Evolutionary conservation across 495 filamentous ascomycete genomes (phyloP), one percentile per base, ranked within the genome.

Genomic region (Talaromyces stipitatus): DNA sequence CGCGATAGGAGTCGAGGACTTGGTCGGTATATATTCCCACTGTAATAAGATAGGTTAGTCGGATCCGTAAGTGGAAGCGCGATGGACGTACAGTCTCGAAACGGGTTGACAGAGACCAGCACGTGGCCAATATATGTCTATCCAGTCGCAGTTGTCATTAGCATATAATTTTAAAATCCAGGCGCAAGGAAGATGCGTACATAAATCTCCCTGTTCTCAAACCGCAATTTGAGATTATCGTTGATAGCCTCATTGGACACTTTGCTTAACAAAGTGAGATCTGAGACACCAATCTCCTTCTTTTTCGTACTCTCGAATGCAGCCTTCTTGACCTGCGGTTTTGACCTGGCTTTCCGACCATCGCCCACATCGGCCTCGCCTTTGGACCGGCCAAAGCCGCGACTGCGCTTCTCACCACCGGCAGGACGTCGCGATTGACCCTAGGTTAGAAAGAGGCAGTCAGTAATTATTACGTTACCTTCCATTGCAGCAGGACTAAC

Each of bases 41-140:
- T 88, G 58, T 41, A 52, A 36, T 36, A 23, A 2, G n/a, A n/a
- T n/a, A n/a, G 16, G 32, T 58, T 28, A 53, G 47, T 26, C 26
- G 30, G 26, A 20, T 28, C 11, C 12, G 23, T 4, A 43, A 55
- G 23, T 50, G 64, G 41, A 66, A 63, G 28, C 28, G 48, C 29
- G 36, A 48, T 55, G 20, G 14, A 81, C 83, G 72, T 73, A 88
- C 85, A 81, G 66, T 99, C 95, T 67, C 89, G 85, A 73, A 99
- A 99, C 45, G 95, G 95, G 74, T 99, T 99, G 72, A 99, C 95
- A 26, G 95, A 97, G 61, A 99, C 95, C 79, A 99, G 71, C 71
- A 99, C 95, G 89, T 97, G 92, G 72, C 95, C 95, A 66, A 99
- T 99, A 76, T 99, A 99, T 56, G 95, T 99, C 86, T 90, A 61